Evolutionary conservation across 305 asterid genomes (phyloP).

Genomic region (Fraxinus platypoda): DNA sequence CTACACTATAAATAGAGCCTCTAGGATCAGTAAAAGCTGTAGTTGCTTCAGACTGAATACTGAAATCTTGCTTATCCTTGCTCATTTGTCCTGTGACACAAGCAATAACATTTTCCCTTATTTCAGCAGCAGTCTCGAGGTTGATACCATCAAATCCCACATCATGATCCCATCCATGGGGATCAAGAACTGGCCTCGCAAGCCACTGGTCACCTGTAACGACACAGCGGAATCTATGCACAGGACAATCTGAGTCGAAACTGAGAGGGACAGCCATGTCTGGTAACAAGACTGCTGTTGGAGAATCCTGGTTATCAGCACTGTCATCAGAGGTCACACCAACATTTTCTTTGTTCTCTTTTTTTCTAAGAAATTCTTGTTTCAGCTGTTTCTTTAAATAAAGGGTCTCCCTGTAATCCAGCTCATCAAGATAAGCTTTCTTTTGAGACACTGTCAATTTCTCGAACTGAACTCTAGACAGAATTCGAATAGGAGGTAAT

Average conservation of each 20-base stretch:
- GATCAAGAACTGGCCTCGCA: conserved; percentile 92
- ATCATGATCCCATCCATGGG: conserved; percentile 96
- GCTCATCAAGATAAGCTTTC: conserved; percentile 84
- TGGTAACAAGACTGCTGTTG: conserved; percentile 71
- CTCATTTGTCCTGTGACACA: conserved; percentile 80
- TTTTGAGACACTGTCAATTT: conserved; percentile 64
- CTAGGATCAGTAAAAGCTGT: conserved; percentile 56
- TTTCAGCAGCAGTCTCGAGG: conserved; percentile 62
- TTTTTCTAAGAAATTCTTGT: conserved; percentile 51
- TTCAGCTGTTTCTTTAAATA: conserved; percentile 81
- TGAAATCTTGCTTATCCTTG: conserved; percentile 90
- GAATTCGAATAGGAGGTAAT: conserved; percentile 83
- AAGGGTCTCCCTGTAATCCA: conserved; percentile 92
- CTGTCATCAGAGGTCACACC: conserved; percentile 31
- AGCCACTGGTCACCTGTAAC: conserved; percentile 65
- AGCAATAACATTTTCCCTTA: conserved; percentile 49
- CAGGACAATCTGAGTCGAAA: conserved; percentile 76
- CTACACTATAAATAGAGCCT: conserved; percentile 55
- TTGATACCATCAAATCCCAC: conserved; percentile 93
- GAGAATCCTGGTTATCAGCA: conserved; percentile 40
- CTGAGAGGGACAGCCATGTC: conserved; percentile 86
- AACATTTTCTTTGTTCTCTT: conserved; percentile 34
- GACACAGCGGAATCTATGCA: conserved; percentile 72
- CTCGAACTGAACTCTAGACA: conserved; percentile 71
- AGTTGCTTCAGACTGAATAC: conserved; percentile 66